Evolutionary conservation across 176 grass and related monocot species (phyloP).

Genomic region (Zea luxurians): DNA sequence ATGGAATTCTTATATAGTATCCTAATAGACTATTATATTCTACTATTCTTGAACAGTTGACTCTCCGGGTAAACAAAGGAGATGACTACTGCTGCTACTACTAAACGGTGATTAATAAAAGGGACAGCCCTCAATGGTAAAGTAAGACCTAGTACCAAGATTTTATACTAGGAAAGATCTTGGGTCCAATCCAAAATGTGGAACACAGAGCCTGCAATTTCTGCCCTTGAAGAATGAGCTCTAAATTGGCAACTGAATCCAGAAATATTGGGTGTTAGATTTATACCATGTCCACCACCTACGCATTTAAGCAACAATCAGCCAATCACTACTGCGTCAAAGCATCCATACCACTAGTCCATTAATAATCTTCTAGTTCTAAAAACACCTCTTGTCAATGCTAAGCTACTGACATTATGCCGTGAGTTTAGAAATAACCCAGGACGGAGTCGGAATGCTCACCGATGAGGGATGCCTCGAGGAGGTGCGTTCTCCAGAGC

Average conservation of each 20-base stretch:
- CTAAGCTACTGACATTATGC: neutral
- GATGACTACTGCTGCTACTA: slow-evolving; percentile 14
- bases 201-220: neutral
- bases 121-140: slow-evolving; percentile 16
- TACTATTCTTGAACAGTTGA: slow-evolving; percentile 43
- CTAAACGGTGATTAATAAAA: slow-evolving; percentile 7
- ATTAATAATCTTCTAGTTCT: neutral
- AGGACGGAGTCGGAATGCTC: slow-evolving; percentile 7
- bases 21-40: neutral
- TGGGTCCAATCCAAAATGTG: neutral
- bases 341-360: neutral
- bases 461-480: slow-evolving; percentile 96
- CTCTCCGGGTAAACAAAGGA: slow-evolving; percentile 18
- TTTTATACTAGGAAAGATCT: neutral
- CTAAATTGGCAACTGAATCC: neutral
- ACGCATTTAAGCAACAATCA: neutral
- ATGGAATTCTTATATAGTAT: slow-evolving; percentile 16
- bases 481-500: slow-evolving; percentile 88
- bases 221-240: neutral
- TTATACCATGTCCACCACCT: neutral
- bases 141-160: neutral
- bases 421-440: neutral
- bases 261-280: neutral
- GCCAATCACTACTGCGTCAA: neutral
- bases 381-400: neutral